phyloP scores from a whole-genome alignment of 805 yeast genomes.

The Zygosaccharomyces rouxii region DNA sequence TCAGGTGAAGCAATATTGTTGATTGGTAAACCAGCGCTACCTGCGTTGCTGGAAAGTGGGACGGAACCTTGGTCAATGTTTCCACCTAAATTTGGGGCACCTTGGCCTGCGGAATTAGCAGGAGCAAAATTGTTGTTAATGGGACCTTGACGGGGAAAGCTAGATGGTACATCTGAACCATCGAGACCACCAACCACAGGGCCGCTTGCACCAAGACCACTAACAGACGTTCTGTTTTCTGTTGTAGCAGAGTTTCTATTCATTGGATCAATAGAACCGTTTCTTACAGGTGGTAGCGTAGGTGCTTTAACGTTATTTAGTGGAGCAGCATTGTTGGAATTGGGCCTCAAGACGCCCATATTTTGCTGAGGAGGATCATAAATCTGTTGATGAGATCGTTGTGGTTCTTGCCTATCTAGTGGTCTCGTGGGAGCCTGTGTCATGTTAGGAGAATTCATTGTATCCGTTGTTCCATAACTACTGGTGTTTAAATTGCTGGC shows the following conservation, averaged over 20 bases:
- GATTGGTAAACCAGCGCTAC: slow-evolving; percentile 7
- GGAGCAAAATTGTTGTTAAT: neutral
- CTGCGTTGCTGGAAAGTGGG: slow-evolving; percentile 12
- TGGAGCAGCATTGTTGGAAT: neutral
- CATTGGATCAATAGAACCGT: slow-evolving; percentile 33
- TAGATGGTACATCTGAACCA: neutral
- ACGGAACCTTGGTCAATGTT: slow-evolving; percentile 10
- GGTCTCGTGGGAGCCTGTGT: slow-evolving; percentile 5
- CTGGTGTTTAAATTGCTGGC: slow-evolving; percentile 1
- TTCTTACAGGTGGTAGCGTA: slow-evolving; percentile 40
- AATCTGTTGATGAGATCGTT: neutral
- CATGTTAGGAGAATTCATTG: slow-evolving; percentile 1
- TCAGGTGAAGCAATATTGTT: slow-evolving; percentile 7
- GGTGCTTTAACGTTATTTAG: slow-evolving; percentile 40
- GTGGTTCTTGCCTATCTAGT: neutral
- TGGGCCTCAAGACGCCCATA: neutral
- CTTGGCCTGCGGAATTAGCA: neutral
- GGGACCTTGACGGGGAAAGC: neutral
- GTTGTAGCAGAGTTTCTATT: slow-evolving; percentile 33
- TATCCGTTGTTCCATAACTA: neutral
- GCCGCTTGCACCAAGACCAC: neutral
- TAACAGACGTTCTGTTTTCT: slow-evolving; percentile 14
- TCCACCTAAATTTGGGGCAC: slow-evolving; percentile 12
- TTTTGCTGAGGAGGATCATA: neutral
- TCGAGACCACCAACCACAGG: neutral